These are phyloP conservation scores for Citrullus mucosospermus DNA, from an alignment of 306 rosid species.

Conservation along the genomic window DNA sequence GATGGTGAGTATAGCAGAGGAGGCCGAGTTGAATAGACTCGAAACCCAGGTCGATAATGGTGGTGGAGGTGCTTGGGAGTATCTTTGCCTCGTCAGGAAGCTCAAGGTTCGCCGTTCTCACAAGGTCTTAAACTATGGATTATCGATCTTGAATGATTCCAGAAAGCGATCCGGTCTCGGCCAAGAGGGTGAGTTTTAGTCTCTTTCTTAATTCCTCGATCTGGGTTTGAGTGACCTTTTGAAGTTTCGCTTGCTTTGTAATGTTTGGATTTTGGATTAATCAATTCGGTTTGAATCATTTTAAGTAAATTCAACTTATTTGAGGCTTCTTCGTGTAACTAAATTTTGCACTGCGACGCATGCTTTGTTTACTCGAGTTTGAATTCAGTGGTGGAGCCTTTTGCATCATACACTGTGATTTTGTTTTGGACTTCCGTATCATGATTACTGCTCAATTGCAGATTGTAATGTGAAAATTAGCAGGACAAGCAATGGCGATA, in stretches of 20 bases:
- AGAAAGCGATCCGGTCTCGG: constrained; percentile 66
- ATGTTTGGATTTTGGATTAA: background rate
- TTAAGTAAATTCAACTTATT: background rate
- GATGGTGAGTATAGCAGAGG: constrained; percentile 87
- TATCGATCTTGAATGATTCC: constrained; percentile 70
- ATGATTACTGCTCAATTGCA: background rate
- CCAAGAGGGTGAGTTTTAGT: constrained; percentile 43
- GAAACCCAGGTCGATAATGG: constrained; percentile 94
- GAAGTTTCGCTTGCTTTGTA: background rate
- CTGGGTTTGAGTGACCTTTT: background rate
- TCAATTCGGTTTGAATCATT: background rate
- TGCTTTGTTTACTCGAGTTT: background rate
- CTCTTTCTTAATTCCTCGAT: background rate
- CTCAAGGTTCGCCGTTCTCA: constrained; percentile 86
- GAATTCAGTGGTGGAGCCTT: background rate
- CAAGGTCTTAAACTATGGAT: constrained; percentile 69
- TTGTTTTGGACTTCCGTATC: background rate
- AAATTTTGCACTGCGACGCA: background rate
- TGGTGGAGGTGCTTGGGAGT: constrained; percentile 99
- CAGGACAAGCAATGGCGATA: background rate
- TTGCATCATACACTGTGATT: background rate
- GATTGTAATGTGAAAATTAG: background rate
- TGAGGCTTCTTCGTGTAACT: background rate
- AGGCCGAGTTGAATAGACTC: constrained; percentile 50
- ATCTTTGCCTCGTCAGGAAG: constrained; percentile 59